Conservation (phyloP, 176 grass and related monocot genomes). For the Musa schizocarpa region DNA sequence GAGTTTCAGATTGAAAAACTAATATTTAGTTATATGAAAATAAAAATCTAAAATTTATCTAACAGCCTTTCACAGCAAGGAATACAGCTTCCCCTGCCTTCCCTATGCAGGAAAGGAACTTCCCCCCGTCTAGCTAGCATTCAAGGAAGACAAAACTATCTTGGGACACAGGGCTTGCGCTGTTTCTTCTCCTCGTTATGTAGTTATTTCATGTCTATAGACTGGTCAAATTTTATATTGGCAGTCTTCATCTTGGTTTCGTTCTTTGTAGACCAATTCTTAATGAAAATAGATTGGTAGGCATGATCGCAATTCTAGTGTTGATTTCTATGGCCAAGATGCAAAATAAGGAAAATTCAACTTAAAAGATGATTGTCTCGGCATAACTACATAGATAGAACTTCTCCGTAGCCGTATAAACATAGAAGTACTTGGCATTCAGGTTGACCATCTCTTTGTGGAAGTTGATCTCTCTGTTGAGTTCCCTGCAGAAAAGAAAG, state of each 20-base stretch:
- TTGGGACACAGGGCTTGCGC: too few species aligned
- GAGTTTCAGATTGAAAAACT: too few species aligned
- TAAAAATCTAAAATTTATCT: too few species aligned
- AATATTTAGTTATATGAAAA: too few species aligned
- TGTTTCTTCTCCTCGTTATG: background rate
- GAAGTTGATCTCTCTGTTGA: conserved; percentile 29
- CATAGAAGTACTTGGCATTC: conserved; percentile 41
- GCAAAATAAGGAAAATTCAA: background rate
- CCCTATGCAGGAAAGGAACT: too few species aligned
- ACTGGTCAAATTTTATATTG: background rate
- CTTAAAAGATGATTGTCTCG: background rate
- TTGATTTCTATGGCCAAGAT: background rate
- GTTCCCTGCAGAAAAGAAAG: conserved; percentile 16
- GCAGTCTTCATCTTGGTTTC: background rate
- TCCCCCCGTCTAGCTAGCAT: too few species aligned
- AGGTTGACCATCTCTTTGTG: conserved; percentile 47
- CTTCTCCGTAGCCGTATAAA: background rate
- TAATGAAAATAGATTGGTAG: background rate
- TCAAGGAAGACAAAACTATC: too few species aligned
- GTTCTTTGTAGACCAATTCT: background rate
- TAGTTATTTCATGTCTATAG: too few species aligned
- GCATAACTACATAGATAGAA: background rate
- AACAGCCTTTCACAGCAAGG: too few species aligned
- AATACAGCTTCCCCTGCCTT: too few species aligned
- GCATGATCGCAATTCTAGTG: background rate